Percentiles rank a stretch among this genome's conserved stretches.
Evolutionary conservation across 345 rosid species (phyloP).

Genomic region (Sisymbrium altissimum): DNA sequence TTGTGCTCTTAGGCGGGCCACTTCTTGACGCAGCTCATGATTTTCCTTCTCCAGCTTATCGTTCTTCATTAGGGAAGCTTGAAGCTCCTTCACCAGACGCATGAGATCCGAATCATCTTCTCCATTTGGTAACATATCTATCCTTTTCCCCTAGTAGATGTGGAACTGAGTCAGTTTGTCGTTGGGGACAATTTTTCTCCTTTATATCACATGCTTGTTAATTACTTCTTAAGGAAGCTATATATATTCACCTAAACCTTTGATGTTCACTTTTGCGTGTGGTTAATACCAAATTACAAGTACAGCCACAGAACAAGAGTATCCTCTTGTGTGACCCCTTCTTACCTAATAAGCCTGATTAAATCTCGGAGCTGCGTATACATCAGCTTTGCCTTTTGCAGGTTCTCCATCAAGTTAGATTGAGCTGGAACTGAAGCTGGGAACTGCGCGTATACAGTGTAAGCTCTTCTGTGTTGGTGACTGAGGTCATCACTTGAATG

Average conservation of each 20-base stretch:
- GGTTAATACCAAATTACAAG: constrained; percentile 1
- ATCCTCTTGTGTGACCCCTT: constrained; percentile 10
- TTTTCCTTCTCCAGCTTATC: constrained; percentile 75
- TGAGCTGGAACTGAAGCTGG: neutral
- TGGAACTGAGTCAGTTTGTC: constrained; percentile 8
- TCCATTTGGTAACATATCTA: constrained; percentile 41
- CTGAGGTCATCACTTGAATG: constrained; percentile 13
- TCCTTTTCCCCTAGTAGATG: neutral
- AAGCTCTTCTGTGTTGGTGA: neutral
- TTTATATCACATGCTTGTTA: constrained; percentile 16
- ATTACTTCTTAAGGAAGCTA: constrained; percentile 20
- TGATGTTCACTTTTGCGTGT: constrained; percentile 26
- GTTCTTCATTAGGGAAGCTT: constrained; percentile 50
- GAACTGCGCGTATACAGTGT: neutral
- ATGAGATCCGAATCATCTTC: constrained; percentile 52
- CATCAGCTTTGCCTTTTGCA: neutral
- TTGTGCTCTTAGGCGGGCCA: constrained; percentile 60
- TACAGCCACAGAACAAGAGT: constrained; percentile 7
- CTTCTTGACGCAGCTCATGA: constrained; percentile 66
- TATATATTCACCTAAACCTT: constrained; percentile 29
- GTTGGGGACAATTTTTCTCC: constrained; percentile 4
- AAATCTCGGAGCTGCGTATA: neutral
- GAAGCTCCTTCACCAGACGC: constrained; percentile 60
- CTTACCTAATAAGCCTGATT: neutral
- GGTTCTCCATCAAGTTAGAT: neutral